Conservation (phyloP, 495 filamentous ascomycete species). For the Lophiostoma macrostomum region DNA sequence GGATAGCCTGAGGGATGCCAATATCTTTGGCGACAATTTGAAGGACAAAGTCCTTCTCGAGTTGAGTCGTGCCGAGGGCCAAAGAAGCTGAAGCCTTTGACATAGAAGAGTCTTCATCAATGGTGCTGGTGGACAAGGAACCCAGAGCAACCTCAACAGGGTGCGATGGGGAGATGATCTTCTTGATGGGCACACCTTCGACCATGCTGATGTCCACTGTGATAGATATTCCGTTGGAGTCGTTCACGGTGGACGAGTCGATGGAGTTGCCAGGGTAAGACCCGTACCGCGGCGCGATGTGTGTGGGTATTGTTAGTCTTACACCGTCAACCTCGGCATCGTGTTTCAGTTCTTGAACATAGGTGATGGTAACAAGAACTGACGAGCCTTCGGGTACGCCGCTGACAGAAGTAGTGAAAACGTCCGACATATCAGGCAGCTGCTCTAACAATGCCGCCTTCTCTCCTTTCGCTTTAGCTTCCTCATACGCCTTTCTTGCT, state of each 20-base stretch:
- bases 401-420: conserved; percentile 62
- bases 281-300: conserved; percentile 66
- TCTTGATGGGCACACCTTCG: conserved; percentile 52
- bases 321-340: conserved; percentile 60
- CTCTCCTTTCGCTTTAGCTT: conserved; percentile 55
- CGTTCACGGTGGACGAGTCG: conserved; percentile 22
- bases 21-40: conserved; percentile 55
- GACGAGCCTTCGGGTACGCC: conserved; percentile 56
- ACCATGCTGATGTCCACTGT: conserved; percentile 56
- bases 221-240: conserved; percentile 51
- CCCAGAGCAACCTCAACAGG: conserved; percentile 64
- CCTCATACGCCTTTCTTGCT: conserved; percentile 54
- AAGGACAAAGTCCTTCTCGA: conserved; percentile 54
- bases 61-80: conserved; percentile 45
- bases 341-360: conserved; percentile 65
- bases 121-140: conserved; percentile 46
- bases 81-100: conserved; percentile 60
- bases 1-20: conserved; percentile 55
- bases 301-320: conserved; percentile 65
- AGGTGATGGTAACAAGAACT: conserved; percentile 58
- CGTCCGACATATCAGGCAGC: conserved; percentile 54
- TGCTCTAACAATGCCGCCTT: conserved; percentile 62
- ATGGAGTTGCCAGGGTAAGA: conserved; percentile 38
- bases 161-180: conserved; percentile 62
- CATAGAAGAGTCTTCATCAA: conserved; percentile 46